Evolutionary conservation across 306 rosid species (phyloP).

Genomic region (Ormosia emarginata): DNA sequence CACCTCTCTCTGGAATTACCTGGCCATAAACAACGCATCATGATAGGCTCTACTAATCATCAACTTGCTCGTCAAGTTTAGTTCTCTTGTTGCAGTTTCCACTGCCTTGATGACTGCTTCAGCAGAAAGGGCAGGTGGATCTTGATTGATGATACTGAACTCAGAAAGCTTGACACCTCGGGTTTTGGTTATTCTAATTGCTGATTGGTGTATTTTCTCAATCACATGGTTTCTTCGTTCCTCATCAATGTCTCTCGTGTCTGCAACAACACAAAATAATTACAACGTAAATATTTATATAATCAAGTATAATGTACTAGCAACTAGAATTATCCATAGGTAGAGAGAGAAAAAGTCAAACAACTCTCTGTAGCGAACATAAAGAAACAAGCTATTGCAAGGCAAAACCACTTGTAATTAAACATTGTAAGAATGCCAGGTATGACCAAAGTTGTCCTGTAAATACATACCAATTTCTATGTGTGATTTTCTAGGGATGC

Average conservation of each 20-base stretch:
- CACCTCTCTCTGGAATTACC: constrained; percentile 45
- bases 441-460: neutral
- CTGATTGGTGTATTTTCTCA: constrained; percentile 73
- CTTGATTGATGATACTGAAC: constrained; percentile 78
- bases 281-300: neutral
- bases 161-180: constrained; percentile 73
- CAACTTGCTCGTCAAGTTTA: constrained; percentile 74
- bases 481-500: constrained; percentile 92
- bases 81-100: constrained; percentile 70
- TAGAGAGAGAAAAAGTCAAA: neutral
- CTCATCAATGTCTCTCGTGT: constrained; percentile 89
- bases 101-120: constrained; percentile 61
- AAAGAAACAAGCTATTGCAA: neutral
- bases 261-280: constrained; percentile 38
- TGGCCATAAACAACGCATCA: constrained; percentile 90
- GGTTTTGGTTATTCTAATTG: constrained; percentile 54
- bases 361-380: neutral
- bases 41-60: constrained; percentile 98
- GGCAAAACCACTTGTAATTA: constrained; percentile 1
- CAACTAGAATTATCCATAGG: constrained; percentile 4
- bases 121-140: constrained; percentile 86
- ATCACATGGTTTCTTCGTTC: constrained; percentile 74
- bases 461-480: constrained; percentile 73
- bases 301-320: neutral
- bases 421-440: constrained; percentile 9